phyloP scores from a whole-genome alignment of 352 stramenopile species.

The Elongisporangium prolatum region DNA sequence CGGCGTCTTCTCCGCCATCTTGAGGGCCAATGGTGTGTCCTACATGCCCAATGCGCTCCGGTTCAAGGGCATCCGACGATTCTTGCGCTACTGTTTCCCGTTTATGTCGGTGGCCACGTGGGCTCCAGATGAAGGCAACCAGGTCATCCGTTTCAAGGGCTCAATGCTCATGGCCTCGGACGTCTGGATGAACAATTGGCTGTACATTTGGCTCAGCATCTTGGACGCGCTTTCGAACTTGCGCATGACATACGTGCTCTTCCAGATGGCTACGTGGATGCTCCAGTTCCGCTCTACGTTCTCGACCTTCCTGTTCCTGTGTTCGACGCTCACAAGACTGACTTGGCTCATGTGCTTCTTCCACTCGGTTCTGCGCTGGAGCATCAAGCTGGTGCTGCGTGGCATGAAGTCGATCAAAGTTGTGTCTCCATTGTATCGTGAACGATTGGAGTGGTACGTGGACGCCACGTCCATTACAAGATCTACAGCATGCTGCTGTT shows the following conservation, averaged over 20 bases:
- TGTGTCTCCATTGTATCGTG: conserved; percentile 6
- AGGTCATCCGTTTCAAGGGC: conserved; percentile 15
- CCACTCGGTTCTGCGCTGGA: conserved; percentile 14
- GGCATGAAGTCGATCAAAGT: conserved; percentile 84
- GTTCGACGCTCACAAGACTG: conserved; percentile 20
- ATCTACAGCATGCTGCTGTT: conserved; percentile 35
- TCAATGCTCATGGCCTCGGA: conserved; percentile 25
- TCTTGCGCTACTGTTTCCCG: conserved; percentile 37
- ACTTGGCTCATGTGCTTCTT: conserved; percentile 32
- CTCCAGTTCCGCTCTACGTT: conserved; percentile 18
- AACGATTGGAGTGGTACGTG: conserved; percentile 24
- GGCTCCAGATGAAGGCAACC: conserved; percentile 2
- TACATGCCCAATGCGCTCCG: conserved; percentile 13
- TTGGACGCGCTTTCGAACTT: conserved; percentile 23
- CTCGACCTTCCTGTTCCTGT: conserved; percentile 32
- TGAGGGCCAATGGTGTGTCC: not conserved
- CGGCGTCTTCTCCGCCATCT: conserved; percentile 8
- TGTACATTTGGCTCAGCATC: conserved; percentile 37
- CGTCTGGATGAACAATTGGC: conserved; percentile 41
- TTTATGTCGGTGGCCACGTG: conserved; percentile 12
- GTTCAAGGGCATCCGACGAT: conserved; percentile 7
- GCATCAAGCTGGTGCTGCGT: conserved; percentile 19
- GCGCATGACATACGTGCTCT: conserved; percentile 25
- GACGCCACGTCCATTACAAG: conserved; percentile 40
- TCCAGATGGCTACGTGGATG: conserved; percentile 28